Evolutionary conservation across 192 early-diverging fungal genomes (phyloP).

Genomic region (Entomortierella lignicola): DNA sequence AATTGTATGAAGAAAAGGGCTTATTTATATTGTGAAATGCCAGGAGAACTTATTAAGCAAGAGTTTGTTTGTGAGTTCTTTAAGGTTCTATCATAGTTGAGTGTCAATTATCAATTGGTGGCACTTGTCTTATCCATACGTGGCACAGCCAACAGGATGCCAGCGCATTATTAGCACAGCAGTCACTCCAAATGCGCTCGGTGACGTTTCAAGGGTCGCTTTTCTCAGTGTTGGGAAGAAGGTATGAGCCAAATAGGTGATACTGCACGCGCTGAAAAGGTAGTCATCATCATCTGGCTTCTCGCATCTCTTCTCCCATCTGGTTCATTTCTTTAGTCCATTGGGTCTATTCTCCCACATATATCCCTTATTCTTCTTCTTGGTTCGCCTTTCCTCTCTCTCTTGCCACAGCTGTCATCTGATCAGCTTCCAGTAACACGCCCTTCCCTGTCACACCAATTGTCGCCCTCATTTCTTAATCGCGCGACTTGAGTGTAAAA

Average conservation of each 20-base stretch:
- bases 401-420: background rate
- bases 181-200: background rate
- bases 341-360: constrained; percentile 1
- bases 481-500: background rate
- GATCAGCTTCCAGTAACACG: background rate
- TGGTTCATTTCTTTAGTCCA: background rate
- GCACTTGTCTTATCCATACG: constrained; percentile 1
- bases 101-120: background rate
- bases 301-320: constrained; percentile 2
- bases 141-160: constrained; percentile 24
- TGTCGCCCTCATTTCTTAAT: background rate
- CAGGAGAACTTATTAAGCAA: no score
- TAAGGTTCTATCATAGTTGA: background rate
- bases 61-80: background rate
- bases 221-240: no score
- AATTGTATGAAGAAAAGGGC: background rate
- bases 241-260: background rate
- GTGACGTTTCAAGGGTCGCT: constrained; percentile 26
- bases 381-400: background rate
- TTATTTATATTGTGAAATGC: background rate
- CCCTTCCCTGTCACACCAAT: background rate
- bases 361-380: background rate
- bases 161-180: constrained; percentile 9
- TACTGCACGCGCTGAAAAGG: background rate
- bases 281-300: constrained; percentile 14